A percentile compares a stretch with the other conserved stretches of the same genome.
Conservation (phyloP, 2,329 filamentous ascomycete species). For the Trichophyton schoenleinii region DNA sequence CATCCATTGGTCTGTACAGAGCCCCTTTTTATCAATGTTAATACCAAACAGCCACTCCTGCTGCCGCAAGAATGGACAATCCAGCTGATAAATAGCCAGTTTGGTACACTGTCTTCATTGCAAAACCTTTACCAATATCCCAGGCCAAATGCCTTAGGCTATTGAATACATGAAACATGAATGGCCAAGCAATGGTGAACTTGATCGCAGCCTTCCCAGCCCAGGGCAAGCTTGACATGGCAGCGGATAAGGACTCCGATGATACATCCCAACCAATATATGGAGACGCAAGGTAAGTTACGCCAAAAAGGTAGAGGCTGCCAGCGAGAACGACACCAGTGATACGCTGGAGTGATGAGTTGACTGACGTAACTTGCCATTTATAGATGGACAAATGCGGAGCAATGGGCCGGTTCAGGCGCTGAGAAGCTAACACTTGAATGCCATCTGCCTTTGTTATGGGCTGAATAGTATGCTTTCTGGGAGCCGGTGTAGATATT, state of each 20-base stretch:
- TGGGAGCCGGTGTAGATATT: background rate
- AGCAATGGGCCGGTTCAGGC: conserved; percentile 64
- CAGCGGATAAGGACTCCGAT: conserved; percentile 48
- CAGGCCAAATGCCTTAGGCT: no score
- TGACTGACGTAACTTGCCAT: conserved; percentile 72
- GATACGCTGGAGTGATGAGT: conserved; percentile 64
- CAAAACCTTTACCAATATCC: no score
- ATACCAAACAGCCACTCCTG: no score
- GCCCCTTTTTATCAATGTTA: no score
- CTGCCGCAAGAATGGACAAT: no score
- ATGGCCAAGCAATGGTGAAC: conserved; percentile 47
- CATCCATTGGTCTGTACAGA: no score
- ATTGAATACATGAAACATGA: conserved; percentile 46
- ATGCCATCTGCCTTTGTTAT: conserved; percentile 5
- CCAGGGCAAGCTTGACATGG: conserved; percentile 48
- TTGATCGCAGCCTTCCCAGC: conserved; percentile 49
- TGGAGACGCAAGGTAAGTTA: conserved; percentile 68
- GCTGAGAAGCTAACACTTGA: conserved; percentile 61
- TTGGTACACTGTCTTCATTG: conserved; percentile 3
- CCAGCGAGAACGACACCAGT: conserved; percentile 62
- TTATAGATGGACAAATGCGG: conserved; percentile 80
- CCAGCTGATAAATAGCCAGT: no score
- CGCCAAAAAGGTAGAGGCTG: conserved; percentile 64
- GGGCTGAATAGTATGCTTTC: background rate
- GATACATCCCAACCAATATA: conserved; percentile 59